These are phyloP conservation scores for Pseudogymnoascus sp. DNA, from an alignment of 2,329 filamentous ascomycete genomes.

Conservation along the genomic window DNA sequence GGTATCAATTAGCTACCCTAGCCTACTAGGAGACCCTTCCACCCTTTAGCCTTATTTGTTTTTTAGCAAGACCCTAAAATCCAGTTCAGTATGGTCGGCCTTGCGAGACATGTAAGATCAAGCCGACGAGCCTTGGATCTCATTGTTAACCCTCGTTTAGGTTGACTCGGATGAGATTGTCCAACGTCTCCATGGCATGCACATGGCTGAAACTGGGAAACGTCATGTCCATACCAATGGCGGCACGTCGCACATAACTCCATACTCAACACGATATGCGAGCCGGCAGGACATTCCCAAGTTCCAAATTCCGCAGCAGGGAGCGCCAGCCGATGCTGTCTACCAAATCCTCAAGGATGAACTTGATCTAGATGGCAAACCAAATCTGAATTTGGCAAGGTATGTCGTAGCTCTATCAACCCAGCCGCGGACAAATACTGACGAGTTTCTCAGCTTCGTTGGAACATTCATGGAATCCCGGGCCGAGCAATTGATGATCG, in stretches of 20 bases:
- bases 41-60: too few relatives aligned
- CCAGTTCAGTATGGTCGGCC: not conserved
- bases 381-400: conserved; percentile 60
- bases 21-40: not conserved
- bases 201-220: conserved; percentile 31
- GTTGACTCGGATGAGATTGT: conserved; percentile 51
- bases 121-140: not conserved
- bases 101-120: conserved; percentile 2
- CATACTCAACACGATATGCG: conserved; percentile 52
- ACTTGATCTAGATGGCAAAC: conserved; percentile 56
- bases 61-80: not conserved
- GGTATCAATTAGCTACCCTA: not conserved
- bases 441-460: conserved; percentile 46
- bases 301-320: conserved; percentile 49
- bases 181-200: conserved; percentile 40
- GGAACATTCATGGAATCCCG: conserved; percentile 65
- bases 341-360: conserved; percentile 60
- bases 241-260: conserved; percentile 44
- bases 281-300: conserved; percentile 50
- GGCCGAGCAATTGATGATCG: conserved; percentile 56
- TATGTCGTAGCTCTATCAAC: conserved; percentile 17
- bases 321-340: conserved; percentile 54
- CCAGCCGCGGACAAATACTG: not conserved
- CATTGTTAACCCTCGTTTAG: conserved; percentile 24
- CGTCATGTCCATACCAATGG: conserved; percentile 33